Evolutionary conservation across 176 grass and related monocot genomes (phyloP), one percentile per base, ranked within the genome.

Genomic region (Triticum urartu): DNA sequence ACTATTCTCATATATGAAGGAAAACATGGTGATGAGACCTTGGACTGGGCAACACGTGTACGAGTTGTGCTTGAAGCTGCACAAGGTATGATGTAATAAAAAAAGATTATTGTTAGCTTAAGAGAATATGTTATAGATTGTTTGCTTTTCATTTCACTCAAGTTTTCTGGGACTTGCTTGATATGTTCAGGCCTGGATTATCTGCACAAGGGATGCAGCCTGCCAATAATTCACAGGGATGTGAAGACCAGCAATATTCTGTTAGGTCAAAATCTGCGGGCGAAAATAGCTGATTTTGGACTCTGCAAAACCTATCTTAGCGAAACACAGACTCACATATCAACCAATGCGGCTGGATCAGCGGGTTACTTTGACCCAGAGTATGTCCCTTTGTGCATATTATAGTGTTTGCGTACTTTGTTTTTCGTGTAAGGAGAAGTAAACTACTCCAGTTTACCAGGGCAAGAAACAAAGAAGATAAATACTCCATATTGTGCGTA

Each of bases 241-340:
- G 83, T 92, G n/a, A 92, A 89, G 75, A 92, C 22, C 40, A 83
- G 17, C 42, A 89, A 92, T 10, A 87, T 92, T 9, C 87, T 89
- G 6, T 64, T 89, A 70, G 80, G 22, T 22, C 40, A 74, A 20
- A 86, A 89, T 18, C 12, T 92, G 5, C n/a, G 83, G 75, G 74
- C 87, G 0, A 92, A 84, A 59, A 52, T 89, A 28, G 42, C 90
- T 33, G 90, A 92, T 76, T 92, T 92, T 68, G 87, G 87, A 32
- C 72, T 86, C 35, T 86, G 87, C 33, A 89, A 60, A 39, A 70
- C 69, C 3, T 88, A 39, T 30, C 11, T 61, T 5, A 52, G 62
- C 9, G 58, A 91, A 1, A 38, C 18, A 9, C 56, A 73, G 20
- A 21, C 43, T 33, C 73, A 64, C 18, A 30, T 73, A 64, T 84